phyloP scores from a whole-genome alignment of 345 rosid genomes.

The Lumnitzera racemosa region DNA sequence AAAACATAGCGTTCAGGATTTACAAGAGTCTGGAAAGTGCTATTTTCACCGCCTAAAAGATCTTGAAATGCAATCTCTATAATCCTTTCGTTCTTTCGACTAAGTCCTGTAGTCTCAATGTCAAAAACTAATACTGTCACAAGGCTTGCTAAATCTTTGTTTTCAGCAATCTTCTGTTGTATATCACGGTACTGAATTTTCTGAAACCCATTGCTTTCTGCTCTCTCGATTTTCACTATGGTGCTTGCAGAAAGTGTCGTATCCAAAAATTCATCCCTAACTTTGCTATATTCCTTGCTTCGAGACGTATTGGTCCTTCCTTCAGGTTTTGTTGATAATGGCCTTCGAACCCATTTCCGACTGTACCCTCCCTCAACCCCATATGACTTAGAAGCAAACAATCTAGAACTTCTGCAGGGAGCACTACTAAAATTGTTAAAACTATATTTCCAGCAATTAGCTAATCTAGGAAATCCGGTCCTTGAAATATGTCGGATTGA shows the following conservation, averaged over 20 bases:
- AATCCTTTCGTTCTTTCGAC: constrained; percentile 40
- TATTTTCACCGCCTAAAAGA: constrained; percentile 71
- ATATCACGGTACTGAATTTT: constrained; percentile 32
- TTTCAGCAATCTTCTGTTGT: constrained; percentile 42
- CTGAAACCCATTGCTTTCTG: constrained; percentile 22
- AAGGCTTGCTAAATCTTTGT: constrained; percentile 41
- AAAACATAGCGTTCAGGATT: constrained; percentile 56
- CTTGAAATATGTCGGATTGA: constrained; percentile 60
- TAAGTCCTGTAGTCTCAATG: constrained; percentile 74
- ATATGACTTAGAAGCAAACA: constrained; percentile 31
- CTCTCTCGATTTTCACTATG: constrained; percentile 27
- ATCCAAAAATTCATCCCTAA: constrained; percentile 31
- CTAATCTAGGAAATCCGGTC: constrained; percentile 38
- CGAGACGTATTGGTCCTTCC: constrained; percentile 22
- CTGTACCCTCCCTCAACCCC: constrained; percentile 47
- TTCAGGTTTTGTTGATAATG: constrained; percentile 38
- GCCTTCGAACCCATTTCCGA: constrained; percentile 49
- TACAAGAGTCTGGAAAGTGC: constrained; percentile 77
- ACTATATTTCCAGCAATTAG: constrained; percentile 35
- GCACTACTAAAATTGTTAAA: constrained; percentile 23
- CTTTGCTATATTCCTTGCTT: constrained; percentile 23
- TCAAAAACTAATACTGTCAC: constrained; percentile 57
- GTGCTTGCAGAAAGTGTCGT: constrained; percentile 36
- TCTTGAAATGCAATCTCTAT: constrained; percentile 83
- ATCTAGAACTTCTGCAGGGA: constrained; percentile 20